These are phyloP conservation scores for Nemophila menziesii DNA, from an alignment of 257 asterid species.

Conservation along the genomic window DNA sequence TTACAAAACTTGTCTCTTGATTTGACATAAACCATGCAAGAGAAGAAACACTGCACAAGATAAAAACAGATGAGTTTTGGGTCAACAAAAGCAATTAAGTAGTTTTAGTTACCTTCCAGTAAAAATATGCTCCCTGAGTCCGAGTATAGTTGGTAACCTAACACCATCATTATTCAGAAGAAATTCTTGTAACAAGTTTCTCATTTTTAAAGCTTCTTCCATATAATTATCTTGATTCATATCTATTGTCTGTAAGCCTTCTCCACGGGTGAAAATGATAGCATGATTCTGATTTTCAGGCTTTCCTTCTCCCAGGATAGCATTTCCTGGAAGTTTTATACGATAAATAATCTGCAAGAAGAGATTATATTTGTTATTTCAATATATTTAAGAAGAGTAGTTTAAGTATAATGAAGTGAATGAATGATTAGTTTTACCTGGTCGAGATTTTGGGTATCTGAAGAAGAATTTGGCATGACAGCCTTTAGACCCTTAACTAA, in stretches of 20 bases:
- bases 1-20: constrained; percentile 96
- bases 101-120: constrained; percentile 95
- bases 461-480: constrained; percentile 75
- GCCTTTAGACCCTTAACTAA: constrained; percentile 97
- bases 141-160: constrained; percentile 86
- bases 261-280: constrained; percentile 94
- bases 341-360: constrained; percentile 62
- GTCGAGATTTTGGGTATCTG: constrained; percentile 91
- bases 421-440: constrained; percentile 42
- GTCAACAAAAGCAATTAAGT: constrained; percentile 8
- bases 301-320: constrained; percentile 96
- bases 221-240: constrained; percentile 99
- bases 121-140: constrained; percentile 93
- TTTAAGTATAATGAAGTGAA: not conserved
- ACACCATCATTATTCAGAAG: constrained; percentile 72
- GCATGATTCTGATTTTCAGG: constrained; percentile 99
- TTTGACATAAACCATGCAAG: constrained; percentile 99
- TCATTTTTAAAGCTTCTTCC: constrained; percentile 99
- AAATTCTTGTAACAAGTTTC: constrained; percentile 93
- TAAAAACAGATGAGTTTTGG: constrained; percentile 8
- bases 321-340: constrained; percentile 91
- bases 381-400: not conserved
- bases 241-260: constrained; percentile 94
- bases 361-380: constrained; percentile 8
- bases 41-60: constrained; percentile 92